These are phyloP conservation scores for Fusarium sp. DNA, from an alignment of 2,329 filamentous ascomycete genomes.

Conservation along the genomic window DNA sequence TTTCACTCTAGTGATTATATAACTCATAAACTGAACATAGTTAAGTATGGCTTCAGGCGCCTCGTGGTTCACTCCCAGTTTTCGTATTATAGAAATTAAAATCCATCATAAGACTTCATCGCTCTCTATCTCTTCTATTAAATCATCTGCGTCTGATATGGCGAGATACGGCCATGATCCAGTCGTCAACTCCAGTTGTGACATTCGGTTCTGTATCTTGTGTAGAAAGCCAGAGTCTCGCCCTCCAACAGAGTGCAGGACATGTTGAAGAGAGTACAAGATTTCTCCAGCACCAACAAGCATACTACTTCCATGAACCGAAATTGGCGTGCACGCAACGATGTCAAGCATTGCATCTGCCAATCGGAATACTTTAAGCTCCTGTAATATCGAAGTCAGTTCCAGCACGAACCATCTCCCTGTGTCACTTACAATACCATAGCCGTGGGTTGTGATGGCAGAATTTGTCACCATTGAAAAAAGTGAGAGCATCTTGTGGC, in stretches of 20 bases:
- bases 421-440: slow-evolving; percentile 35
- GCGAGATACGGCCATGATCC: slow-evolving; percentile 25
- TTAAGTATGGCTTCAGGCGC: not conserved
- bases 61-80: not conserved
- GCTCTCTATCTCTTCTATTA: not conserved
- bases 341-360: slow-evolving; percentile 40
- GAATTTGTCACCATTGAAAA: slow-evolving; percentile 34
- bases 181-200: slow-evolving; percentile 18
- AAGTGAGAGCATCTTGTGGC: slow-evolving; percentile 37
- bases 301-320: slow-evolving; percentile 33
- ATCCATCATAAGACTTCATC: not conserved
- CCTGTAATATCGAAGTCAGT: slow-evolving; percentile 20
- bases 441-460: slow-evolving; percentile 38
- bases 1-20: too few relatives aligned
- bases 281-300: slow-evolving; percentile 36
- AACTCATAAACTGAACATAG: not conserved
- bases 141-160: not conserved
- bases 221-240: slow-evolving; percentile 25
- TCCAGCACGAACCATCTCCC: too few relatives aligned
- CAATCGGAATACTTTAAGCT: slow-evolving; percentile 39
- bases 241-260: slow-evolving; percentile 37
- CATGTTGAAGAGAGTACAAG: slow-evolving; percentile 28
- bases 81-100: not conserved
- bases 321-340: slow-evolving; percentile 26
- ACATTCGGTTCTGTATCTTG: slow-evolving; percentile 31